A percentile compares a stretch with the other conserved stretches of the same genome.
These are phyloP conservation scores for Polysphondylium violaceum DNA, from an alignment of 78 protist species.

Conservation along the genomic window DNA sequence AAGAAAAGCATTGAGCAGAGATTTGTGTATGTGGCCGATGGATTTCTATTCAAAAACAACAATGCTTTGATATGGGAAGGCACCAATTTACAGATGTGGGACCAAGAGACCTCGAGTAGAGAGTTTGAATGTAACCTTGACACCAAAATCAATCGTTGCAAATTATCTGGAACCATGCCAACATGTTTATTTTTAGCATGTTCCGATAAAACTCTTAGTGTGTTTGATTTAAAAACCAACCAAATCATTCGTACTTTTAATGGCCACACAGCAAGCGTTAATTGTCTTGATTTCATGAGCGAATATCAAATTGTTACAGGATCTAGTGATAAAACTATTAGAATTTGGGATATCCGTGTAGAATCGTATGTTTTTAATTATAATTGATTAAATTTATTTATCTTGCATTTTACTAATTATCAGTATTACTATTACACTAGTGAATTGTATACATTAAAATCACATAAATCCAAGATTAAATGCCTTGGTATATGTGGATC, in stretches of 20 bases:
- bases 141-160: constrained; percentile 24
- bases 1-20: background rate
- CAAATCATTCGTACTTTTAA: background rate
- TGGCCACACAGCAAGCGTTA: constrained; percentile 23
- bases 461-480: constrained; percentile 6
- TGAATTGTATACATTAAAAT: background rate
- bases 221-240: constrained; percentile 26
- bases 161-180: background rate
- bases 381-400: background rate
- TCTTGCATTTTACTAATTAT: background rate
- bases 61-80: constrained; percentile 3
- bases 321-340: constrained; percentile 30
- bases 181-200: background rate
- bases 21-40: constrained; percentile 38
- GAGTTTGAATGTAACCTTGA: background rate
- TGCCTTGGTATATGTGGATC: background rate
- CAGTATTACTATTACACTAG: background rate
- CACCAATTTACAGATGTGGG: constrained; percentile 26
- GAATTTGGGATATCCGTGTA: constrained; percentile 45
- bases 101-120: background rate
- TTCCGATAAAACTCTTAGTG: constrained; percentile 43
- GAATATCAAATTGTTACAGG: constrained; percentile 25
- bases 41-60: constrained; percentile 22
- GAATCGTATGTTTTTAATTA: background rate
- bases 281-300: constrained; percentile 41